Base-by-base conservation (phyloP, 306 rosid species). In the Parietaria judaica region DNA sequence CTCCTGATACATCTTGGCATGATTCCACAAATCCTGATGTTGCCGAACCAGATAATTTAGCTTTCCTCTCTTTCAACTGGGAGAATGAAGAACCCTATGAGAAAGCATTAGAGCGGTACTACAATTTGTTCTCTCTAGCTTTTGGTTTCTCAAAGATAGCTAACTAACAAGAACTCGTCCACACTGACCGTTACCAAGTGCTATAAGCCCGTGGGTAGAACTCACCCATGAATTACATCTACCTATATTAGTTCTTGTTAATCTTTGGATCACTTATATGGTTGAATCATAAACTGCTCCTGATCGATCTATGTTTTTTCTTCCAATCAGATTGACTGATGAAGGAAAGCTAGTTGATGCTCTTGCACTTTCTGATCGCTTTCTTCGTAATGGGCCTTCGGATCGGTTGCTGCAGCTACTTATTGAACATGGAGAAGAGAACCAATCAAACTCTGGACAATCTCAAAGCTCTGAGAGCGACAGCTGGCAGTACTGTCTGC, bases 401-500 rank as follows among this genome's bases (percentile, higher is more conserved):
- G 96, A 91, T 69, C 75, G 60, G 41, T 86, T 91, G 67, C 96
- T 91, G 77, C 87, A 85, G 75, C 82, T 81, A 67, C 81, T 91
- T 69, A 88, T 91, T 81, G 96, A 88, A 79, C 62, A 41, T 16
- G 80, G 70, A 66, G 98, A 85, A 74, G 95, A 85, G 72, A 74
- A 68, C 63, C 84, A 75, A 59, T 76, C 82, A 49, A 76, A 65
- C 54, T 70, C 85, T 49, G 72, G 78, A 61, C 89, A 75, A 65
- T 72, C 66, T 70, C 96, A 70, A 67, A 86, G 79, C 70, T 67
- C 67, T 68, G 95, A 91, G 89, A 85, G 92, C 78, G 85, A 74
- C 80, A 88, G 89, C 65, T 91, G 98, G 98, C 96, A 88, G 88
- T 85, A 91, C 74, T 91, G 98, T 82, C 83, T 91, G 64, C 80